Conservation (phyloP, 2,329 filamentous ascomycete genomes). For the Epichloe sylvatica region DNA sequence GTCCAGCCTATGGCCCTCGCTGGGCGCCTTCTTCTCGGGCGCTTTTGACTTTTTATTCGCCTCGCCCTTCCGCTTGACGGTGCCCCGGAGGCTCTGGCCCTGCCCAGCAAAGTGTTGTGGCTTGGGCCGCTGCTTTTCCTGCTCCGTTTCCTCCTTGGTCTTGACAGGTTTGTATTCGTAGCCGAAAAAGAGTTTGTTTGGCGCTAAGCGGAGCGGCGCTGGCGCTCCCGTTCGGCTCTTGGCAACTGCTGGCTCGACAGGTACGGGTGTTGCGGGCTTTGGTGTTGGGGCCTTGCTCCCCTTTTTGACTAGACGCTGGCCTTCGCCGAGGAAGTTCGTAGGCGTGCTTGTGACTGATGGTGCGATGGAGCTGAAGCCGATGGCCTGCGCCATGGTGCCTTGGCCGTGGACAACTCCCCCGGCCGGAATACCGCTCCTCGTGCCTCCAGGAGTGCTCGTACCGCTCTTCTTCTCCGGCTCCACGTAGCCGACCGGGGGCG, state of each 20-base stretch:
- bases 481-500: constrained; percentile 83
- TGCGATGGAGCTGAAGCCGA: constrained; percentile 87
- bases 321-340: constrained; percentile 67
- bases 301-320: constrained; percentile 81
- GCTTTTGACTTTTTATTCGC: constrained; percentile 32
- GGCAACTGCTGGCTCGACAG: constrained; percentile 16
- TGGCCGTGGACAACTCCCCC: constrained; percentile 74
- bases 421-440: constrained; percentile 46
- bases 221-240: constrained; percentile 56
- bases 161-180: constrained; percentile 85
- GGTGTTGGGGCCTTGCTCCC: constrained; percentile 49
- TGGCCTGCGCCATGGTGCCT: constrained; percentile 93
- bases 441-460: constrained; percentile 72
- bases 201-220: constrained; percentile 68
- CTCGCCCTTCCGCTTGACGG: constrained; percentile 56
- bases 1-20: constrained; percentile 31
- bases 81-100: constrained; percentile 63
- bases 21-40: constrained; percentile 31
- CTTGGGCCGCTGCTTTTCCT: constrained; percentile 47
- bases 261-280: constrained; percentile 59
- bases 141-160: constrained; percentile 57
- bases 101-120: constrained; percentile 70
- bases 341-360: constrained; percentile 57
- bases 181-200: constrained; percentile 91
- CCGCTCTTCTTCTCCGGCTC: constrained; percentile 68